Evolutionary conservation across 495 filamentous ascomycete genomes (phyloP).

Genomic region (Elasticomyces elasticus): DNA sequence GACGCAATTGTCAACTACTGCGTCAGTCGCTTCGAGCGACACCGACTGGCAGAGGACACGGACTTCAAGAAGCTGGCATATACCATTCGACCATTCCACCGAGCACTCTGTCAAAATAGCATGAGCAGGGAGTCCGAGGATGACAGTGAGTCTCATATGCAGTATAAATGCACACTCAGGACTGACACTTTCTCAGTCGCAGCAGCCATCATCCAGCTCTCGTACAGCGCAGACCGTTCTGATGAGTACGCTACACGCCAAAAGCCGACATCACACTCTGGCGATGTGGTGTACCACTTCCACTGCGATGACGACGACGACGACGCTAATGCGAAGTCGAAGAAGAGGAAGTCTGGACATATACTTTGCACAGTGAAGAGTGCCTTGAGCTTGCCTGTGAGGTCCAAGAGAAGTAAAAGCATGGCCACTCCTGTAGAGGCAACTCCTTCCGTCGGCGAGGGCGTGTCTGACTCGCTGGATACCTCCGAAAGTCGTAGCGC

Average conservation of each 20-base stretch:
- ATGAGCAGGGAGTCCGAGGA: slow-evolving; percentile 23
- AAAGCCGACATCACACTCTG: not conserved
- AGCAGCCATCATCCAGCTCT: slow-evolving; percentile 19
- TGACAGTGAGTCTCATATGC: slow-evolving; percentile 26
- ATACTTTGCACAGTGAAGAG: not conserved
- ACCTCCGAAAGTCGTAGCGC: no score
- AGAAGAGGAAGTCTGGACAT: not conserved
- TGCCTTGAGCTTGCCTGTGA: not conserved
- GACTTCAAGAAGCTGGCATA: slow-evolving; percentile 22
- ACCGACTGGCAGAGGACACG: slow-evolving; percentile 20
- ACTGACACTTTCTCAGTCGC: slow-evolving; percentile 9
- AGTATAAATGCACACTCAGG: not conserved
- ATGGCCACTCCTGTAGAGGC: no score
- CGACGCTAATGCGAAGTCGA: not conserved
- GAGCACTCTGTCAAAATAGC: slow-evolving; percentile 24
- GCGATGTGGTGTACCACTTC: slow-evolving; percentile 7
- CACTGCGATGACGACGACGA: slow-evolving; percentile 4
- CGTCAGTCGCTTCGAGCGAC: slow-evolving; percentile 24
- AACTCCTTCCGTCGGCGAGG: no score
- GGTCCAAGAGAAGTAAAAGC: no score
- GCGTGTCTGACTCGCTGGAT: no score
- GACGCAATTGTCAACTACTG: slow-evolving; percentile 30
- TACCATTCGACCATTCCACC: slow-evolving; percentile 24
- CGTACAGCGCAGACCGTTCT: slow-evolving; percentile 3
- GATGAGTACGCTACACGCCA: slow-evolving; percentile 12